These are phyloP conservation scores for Letharia lupina DNA, from an alignment of 495 filamentous ascomycete species.

Conservation along the genomic window DNA sequence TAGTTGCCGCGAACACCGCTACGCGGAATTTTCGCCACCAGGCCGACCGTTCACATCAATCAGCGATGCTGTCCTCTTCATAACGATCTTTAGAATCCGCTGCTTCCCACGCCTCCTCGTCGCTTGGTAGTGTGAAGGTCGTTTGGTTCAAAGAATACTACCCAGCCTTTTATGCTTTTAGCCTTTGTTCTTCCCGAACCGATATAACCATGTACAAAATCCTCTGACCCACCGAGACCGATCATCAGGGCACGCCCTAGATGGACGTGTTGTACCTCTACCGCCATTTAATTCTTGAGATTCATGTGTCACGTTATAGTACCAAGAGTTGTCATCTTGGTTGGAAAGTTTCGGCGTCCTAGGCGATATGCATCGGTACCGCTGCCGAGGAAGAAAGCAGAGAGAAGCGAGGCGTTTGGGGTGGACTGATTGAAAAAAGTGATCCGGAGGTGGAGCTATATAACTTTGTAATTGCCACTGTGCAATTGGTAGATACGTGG, in stretches of 20 bases:
- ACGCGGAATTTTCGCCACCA: not conserved
- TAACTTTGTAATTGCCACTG: not conserved
- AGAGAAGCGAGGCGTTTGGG: conserved; percentile 6
- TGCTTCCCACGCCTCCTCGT: not conserved
- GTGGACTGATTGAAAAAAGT: not conserved
- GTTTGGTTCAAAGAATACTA: not conserved
- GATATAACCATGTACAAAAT: not conserved
- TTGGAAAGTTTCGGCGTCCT: not conserved
- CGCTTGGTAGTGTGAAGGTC: not conserved
- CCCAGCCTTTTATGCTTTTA: not conserved
- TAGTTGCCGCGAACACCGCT: not conserved
- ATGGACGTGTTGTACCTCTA: not conserved
- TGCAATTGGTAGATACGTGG: conserved; percentile 3
- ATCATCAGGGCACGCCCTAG: not conserved
- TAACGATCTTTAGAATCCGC: not conserved
- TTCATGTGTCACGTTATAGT: not conserved
- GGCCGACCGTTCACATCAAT: not conserved
- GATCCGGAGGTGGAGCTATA: not conserved
- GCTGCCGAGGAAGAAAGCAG: not conserved
- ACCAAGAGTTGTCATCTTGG: not conserved
- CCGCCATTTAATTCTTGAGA: not conserved
- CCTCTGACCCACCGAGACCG: not conserved
- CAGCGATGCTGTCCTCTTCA: not conserved
- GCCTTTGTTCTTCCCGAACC: not conserved
- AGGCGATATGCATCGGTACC: not conserved